Conservation (phyloP, 2,329 filamentous ascomycete genomes). For the Cladosporium phlei region DNA sequence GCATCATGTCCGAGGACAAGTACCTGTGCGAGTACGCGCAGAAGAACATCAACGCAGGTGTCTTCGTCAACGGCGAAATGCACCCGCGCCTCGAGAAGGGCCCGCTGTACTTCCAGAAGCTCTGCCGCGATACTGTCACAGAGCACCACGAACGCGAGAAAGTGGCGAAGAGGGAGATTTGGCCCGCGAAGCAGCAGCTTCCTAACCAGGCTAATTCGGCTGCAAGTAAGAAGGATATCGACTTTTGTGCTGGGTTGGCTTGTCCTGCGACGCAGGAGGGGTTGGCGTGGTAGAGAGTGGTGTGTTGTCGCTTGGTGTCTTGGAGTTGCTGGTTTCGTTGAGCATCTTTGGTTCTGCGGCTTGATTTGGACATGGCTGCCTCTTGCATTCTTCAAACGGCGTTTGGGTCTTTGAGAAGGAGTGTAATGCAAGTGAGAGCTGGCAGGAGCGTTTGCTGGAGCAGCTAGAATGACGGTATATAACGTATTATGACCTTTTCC, state of each 20-base stretch:
- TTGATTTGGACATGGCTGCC: no score
- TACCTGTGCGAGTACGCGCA: slow-evolving; percentile 56
- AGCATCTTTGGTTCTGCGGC: slow-evolving; percentile 2
- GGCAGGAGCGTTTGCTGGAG: no score
- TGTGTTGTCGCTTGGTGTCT: no score
- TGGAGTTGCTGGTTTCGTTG: background rate
- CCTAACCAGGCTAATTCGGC: slow-evolving; percentile 16
- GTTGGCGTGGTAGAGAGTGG: slow-evolving; percentile 25
- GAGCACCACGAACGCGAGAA: slow-evolving; percentile 47
- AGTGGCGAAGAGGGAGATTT: slow-evolving; percentile 45
- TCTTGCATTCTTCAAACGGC: no score
- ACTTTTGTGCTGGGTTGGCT: slow-evolving; percentile 27
- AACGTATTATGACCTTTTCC: no score
- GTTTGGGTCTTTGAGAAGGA: no score
- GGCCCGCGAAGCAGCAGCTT: slow-evolving; percentile 46
- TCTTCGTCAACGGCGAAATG: slow-evolving; percentile 60
- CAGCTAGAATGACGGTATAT: no score
- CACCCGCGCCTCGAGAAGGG: slow-evolving; percentile 58
- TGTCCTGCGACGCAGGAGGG: slow-evolving; percentile 23
- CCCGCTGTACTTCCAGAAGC: slow-evolving; percentile 52
- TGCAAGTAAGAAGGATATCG: slow-evolving; percentile 23
- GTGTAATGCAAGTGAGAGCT: no score
- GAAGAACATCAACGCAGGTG: slow-evolving; percentile 56
- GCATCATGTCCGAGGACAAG: slow-evolving; percentile 62
- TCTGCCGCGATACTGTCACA: slow-evolving; percentile 45